These are phyloP conservation scores for Phytophthora hibernalis DNA, from an alignment of 352 stramenopile species.

Conservation along the genomic window DNA sequence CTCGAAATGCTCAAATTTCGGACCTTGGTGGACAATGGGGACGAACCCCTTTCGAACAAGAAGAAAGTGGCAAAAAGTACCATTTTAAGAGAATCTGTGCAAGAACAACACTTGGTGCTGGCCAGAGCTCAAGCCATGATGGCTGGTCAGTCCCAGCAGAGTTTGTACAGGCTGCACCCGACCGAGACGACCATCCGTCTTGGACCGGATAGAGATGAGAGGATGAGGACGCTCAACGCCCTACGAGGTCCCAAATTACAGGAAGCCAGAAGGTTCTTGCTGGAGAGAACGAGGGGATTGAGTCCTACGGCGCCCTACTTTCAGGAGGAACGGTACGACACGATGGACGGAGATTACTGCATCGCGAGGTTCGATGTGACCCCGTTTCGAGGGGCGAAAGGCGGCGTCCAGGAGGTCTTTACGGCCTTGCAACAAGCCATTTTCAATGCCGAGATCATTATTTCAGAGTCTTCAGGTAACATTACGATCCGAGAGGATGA, in stretches of 20 bases:
- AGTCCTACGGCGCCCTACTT: slow-evolving; percentile 36
- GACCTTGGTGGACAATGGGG: slow-evolving; percentile 27
- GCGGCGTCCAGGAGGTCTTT: slow-evolving; percentile 55
- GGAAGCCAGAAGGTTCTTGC: slow-evolving; percentile 40
- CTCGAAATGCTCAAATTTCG: slow-evolving; percentile 49
- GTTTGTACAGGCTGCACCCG: slow-evolving; percentile 33
- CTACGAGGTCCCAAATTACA: slow-evolving; percentile 42
- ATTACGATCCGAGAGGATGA: slow-evolving; percentile 82
- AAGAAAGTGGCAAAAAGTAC: slow-evolving; percentile 18
- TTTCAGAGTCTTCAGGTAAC: slow-evolving; percentile 68
- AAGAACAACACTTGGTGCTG: slow-evolving; percentile 47
- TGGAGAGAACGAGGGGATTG: slow-evolving; percentile 37
- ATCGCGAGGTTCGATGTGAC: slow-evolving; percentile 62
- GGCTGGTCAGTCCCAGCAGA: slow-evolving; percentile 33
- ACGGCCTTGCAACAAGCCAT: slow-evolving; percentile 55
- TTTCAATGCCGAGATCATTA: slow-evolving; percentile 74
- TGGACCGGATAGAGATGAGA: slow-evolving; percentile 32
- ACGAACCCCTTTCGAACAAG: slow-evolving; percentile 18
- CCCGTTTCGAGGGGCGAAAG: slow-evolving; percentile 47
- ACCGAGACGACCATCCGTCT: slow-evolving; percentile 47
- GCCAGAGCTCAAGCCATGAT: slow-evolving; percentile 42
- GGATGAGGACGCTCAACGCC: slow-evolving; percentile 33
- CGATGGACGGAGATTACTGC: slow-evolving; percentile 52
- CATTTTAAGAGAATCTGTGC: slow-evolving; percentile 38
- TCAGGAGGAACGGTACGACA: slow-evolving; percentile 59